Base-by-base conservation (phyloP, 2,329 filamentous ascomycete genomes). In the Aspergillus luchuensis region DNA sequence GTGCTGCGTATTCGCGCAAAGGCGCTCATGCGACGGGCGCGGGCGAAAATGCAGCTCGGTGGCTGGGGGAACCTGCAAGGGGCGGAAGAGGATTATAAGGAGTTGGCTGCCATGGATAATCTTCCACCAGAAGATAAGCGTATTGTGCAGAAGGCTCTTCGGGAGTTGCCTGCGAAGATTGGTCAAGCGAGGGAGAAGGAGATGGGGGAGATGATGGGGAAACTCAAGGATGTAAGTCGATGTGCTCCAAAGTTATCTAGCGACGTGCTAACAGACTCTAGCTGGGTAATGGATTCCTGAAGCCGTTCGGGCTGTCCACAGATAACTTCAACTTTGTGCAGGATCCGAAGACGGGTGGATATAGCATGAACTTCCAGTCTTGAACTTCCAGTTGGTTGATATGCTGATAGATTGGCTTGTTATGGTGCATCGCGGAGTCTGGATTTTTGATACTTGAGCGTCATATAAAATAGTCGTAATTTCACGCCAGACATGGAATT, bases 121-220 rank as follows among this genome's bases (percentile, higher is more conserved):
- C 80, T 97, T 2, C 84, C 87, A 0, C 70, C 82, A 0, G 81
- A 86, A 8, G 93, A 97, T 70, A 81, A 80, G 72, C 87, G 84
- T 69, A 84, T 89, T 15, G 89, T 96, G 1, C 81, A 86, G 56
- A 77, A 81, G 28, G 89, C 92, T 67, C 80, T 96, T 61, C 76
- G 81, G 13, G 79, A 81, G 21, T 77, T 98, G 41, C 91, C 91
- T 1, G 80, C 84, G 1, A 83, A 84, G 63, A 84, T 92, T 53
- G 91, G 94, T 65, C 85, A 85, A 17, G 92, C 93, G 1, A 91
- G 92, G 78, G 89, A 97, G 71, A 85, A 84, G 67, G 95, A 99
- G 78, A 91, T 95, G 85, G 89, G 85, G 2, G 94, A 99, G 79
- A 97, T 98, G 92, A 96, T 97, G 92, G 91, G 90, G 17, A 97